phyloP scores from a whole-genome alignment of 2,329 filamentous ascomycete species.

The Trichophyton equinum region DNA sequence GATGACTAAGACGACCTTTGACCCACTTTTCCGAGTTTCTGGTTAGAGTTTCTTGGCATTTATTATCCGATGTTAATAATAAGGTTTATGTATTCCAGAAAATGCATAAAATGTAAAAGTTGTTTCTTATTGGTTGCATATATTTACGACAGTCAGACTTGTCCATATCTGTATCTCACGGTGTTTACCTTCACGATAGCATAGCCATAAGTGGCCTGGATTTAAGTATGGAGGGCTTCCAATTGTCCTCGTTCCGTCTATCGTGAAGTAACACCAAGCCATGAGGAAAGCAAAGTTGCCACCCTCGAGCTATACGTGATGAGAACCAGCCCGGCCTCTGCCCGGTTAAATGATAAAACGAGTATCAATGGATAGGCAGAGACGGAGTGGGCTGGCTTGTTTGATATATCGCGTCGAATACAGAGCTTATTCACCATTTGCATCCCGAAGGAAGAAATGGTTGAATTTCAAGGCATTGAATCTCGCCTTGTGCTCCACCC shows the following conservation, averaged over 20 bases:
- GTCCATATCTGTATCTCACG: neutral
- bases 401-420: slow-evolving; percentile 42
- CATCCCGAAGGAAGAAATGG: slow-evolving; percentile 14
- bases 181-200: neutral
- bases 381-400: neutral
- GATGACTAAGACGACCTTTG: neutral
- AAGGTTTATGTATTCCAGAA: neutral
- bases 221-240: slow-evolving; percentile 1
- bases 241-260: neutral
- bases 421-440: slow-evolving; percentile 33
- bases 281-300: neutral
- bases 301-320: neutral
- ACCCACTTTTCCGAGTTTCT: neutral
- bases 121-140: neutral
- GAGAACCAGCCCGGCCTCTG: neutral
- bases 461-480: slow-evolving; percentile 37
- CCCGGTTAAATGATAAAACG: neutral
- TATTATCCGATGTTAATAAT: neutral
- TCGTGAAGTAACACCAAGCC: neutral
- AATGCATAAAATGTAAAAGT: neutral
- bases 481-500: slow-evolving; percentile 43
- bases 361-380: neutral
- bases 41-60: neutral
- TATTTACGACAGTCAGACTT: no score
- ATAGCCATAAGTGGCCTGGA: neutral